These are phyloP conservation scores for Cucumis sativus DNA, from an alignment of 306 rosid genomes.

Conservation along the genomic window Cucumber_9930_V3 NC_026659.2:6971501-6972000, in stretches of 20 bases:
- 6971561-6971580: constrained; percentile 28
- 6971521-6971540: constrained; percentile 17
- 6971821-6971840: constrained; percentile 54
- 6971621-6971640: constrained; percentile 46
- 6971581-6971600: constrained; percentile 32
- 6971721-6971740: constrained; percentile 32
- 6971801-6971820: constrained; percentile 59
- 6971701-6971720: constrained; percentile 49
- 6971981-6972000: constrained; percentile 9
- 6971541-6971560: constrained; percentile 8
- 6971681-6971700: constrained; percentile 43
- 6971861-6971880: constrained; percentile 40
- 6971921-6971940: constrained; percentile 60
- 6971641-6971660: constrained; percentile 35
- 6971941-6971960: constrained; percentile 23
- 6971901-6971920: constrained; percentile 47
- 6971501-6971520: constrained; percentile 16
- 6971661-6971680: constrained; percentile 58
- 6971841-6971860: constrained; percentile 47
- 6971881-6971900: constrained; percentile 49
- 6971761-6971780: constrained; percentile 42
- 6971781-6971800: constrained; percentile 36
- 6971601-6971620: constrained; percentile 33
- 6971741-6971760: constrained; percentile 50
- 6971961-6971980: neutral